Evolutionary conservation across 192 early-diverging fungal genomes (phyloP).

Genomic region (Linnemannia hyalina): DNA sequence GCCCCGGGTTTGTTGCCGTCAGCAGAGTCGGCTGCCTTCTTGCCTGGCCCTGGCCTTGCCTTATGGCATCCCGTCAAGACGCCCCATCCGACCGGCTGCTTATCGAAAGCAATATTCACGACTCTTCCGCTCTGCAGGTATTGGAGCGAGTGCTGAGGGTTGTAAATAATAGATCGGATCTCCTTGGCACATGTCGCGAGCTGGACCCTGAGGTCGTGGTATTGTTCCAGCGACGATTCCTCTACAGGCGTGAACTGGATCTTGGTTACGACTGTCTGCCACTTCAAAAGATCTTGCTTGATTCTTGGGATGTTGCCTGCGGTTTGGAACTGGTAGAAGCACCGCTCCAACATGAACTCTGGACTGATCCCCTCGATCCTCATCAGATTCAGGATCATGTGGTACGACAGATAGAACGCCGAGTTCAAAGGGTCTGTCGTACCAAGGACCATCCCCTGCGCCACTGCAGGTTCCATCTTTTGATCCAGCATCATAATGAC

Average conservation of each 20-base stretch:
- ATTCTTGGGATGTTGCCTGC: slow-evolving; percentile 79
- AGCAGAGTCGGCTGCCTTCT: slow-evolving; percentile 7
- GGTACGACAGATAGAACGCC: slow-evolving; percentile 93
- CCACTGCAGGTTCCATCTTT: slow-evolving; percentile 90
- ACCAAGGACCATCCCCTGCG: slow-evolving; percentile 90
- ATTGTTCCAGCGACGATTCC: slow-evolving; percentile 76
- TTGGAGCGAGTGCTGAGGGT: slow-evolving; percentile 78
- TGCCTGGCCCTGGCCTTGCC: not conserved
- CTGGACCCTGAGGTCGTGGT: slow-evolving; percentile 80
- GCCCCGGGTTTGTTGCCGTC: not conserved
- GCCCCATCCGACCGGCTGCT: slow-evolving; percentile 91
- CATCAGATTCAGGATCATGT: slow-evolving; percentile 94
- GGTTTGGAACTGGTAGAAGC: slow-evolving; percentile 93
- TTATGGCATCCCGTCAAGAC: slow-evolving; percentile 65
- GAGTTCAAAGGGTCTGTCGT: slow-evolving; percentile 84
- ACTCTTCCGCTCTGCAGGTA: slow-evolving; percentile 89
- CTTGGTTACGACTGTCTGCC: slow-evolving; percentile 63
- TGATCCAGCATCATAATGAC: slow-evolving; percentile 96
- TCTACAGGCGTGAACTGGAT: slow-evolving; percentile 65
- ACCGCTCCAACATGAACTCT: slow-evolving; percentile 88
- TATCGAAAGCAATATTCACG: slow-evolving; percentile 65
- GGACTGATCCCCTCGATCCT: slow-evolving; percentile 92
- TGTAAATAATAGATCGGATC: slow-evolving; percentile 75
- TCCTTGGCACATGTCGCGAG: slow-evolving; percentile 75
- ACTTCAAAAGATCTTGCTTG: slow-evolving; percentile 65